A percentile compares a stretch with the other conserved stretches of the same genome.
Evolutionary conservation across 2,329 filamentous ascomycete species (phyloP).

Genomic region (Seiridium cupressi): DNA sequence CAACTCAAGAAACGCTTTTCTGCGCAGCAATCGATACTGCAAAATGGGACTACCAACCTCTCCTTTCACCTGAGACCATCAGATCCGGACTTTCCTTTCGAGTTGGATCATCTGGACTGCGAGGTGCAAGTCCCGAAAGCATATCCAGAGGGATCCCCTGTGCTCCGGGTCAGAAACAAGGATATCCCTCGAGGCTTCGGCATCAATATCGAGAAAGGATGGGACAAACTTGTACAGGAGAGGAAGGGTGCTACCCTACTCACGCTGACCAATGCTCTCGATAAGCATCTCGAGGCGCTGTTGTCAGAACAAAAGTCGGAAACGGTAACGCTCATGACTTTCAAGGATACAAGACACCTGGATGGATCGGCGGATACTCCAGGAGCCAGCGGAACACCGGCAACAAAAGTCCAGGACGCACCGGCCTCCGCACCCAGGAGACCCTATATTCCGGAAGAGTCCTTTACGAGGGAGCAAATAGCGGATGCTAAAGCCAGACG

Average conservation of each 20-base stretch:
- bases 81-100: slow-evolving; percentile 82
- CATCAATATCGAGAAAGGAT: slow-evolving; percentile 75
- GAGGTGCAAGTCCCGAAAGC: slow-evolving; percentile 60
- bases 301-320: slow-evolving; percentile 69
- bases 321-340: slow-evolving; percentile 67
- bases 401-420: slow-evolving; percentile 5
- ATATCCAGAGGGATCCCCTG: slow-evolving; percentile 60
- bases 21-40: slow-evolving; percentile 40
- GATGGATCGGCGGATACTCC: slow-evolving; percentile 20
- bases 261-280: slow-evolving; percentile 65
- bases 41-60: slow-evolving; percentile 53
- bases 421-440: slow-evolving; percentile 15
- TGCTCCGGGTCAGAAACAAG: slow-evolving; percentile 63
- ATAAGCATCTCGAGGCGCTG: slow-evolving; percentile 69
- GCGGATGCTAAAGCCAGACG: slow-evolving; percentile 61
- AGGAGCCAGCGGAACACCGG: slow-evolving; percentile 10
- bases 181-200: slow-evolving; percentile 70
- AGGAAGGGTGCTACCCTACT: slow-evolving; percentile 59
- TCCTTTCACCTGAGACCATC: slow-evolving; percentile 68
- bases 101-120: slow-evolving; percentile 68
- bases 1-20: slow-evolving; percentile 69
- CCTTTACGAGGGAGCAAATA: slow-evolving; percentile 59
- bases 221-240: slow-evolving; percentile 61
- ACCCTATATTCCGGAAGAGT: slow-evolving; percentile 41
- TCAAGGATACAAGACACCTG: slow-evolving; percentile 54